phyloP scores from a whole-genome alignment of 768 basidiomycete genomes.

The Mycena belliarum region DNA sequence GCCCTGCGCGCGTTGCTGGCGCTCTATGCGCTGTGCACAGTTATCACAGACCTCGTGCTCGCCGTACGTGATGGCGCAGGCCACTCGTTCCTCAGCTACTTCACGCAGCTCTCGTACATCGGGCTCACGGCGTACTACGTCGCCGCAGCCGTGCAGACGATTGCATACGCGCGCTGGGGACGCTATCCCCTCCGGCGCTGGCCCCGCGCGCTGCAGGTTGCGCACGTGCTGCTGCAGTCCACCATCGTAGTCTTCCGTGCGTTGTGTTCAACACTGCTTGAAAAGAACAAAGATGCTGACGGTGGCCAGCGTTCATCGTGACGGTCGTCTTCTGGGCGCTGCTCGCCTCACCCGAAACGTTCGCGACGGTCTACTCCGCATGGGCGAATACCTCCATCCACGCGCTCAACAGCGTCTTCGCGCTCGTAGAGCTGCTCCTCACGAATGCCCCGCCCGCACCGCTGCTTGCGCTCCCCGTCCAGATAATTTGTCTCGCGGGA shows the following conservation, averaged over 20 bases:
- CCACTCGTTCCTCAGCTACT: conserved; percentile 47
- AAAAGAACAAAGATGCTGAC: no score
- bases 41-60: conserved; percentile 40
- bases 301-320: conserved; percentile 55
- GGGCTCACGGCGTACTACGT: conserved; percentile 66
- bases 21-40: conserved; percentile 47
- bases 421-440: conserved; percentile 56
- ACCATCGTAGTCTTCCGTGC: conserved; percentile 59
- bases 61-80: conserved; percentile 32
- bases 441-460: conserved; percentile 54
- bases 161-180: conserved; percentile 39
- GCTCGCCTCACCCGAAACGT: conserved; percentile 43
- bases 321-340: conserved; percentile 66
- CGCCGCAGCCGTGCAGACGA: conserved; percentile 56
- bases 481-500: conserved; percentile 48
- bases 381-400: conserved; percentile 65
- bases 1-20: conserved; percentile 49
- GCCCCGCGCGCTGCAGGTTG: conserved; percentile 53
- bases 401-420: conserved; percentile 57
- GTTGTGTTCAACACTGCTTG: no score
- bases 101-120: conserved; percentile 63
- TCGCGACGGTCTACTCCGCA: conserved; percentile 36
- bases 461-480: conserved; percentile 49
- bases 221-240: conserved; percentile 55
- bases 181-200: conserved; percentile 61